Conservation (phyloP, 2,329 filamentous ascomycete genomes). For the Venturia asperata region DNA sequence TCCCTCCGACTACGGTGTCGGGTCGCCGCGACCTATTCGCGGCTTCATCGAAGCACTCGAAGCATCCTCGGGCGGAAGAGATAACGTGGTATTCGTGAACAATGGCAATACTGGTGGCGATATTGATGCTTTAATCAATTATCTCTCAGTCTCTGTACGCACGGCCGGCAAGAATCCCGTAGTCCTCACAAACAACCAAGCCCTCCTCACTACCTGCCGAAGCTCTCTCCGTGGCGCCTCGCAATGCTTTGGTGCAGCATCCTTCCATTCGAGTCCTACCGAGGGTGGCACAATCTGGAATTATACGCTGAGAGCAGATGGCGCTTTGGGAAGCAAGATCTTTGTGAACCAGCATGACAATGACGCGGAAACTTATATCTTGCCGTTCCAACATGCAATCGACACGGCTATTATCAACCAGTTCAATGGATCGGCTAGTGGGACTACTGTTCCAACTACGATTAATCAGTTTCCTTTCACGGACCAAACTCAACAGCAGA, state of each 20-base stretch:
- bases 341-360: constrained; percentile 59
- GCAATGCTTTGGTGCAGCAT: constrained; percentile 55
- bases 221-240: constrained; percentile 34
- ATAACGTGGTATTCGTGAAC: constrained; percentile 72
- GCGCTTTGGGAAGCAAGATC: constrained; percentile 56
- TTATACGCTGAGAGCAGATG: constrained; percentile 75
- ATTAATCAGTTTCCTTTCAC: constrained; percentile 70
- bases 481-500: constrained; percentile 59
- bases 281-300: constrained; percentile 68
- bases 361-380: constrained; percentile 66
- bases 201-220: constrained; percentile 56
- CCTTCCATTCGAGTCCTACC: constrained; percentile 67
- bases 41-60: constrained; percentile 58
- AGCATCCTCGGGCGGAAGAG: constrained; percentile 50
- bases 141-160: constrained; percentile 52
- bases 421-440: constrained; percentile 27
- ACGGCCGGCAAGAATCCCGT: constrained; percentile 50
- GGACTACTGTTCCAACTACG: constrained; percentile 43
- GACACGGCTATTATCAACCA: constrained; percentile 63
- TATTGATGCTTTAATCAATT: constrained; percentile 63
- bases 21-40: constrained; percentile 52
- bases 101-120: constrained; percentile 60
- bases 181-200: constrained; percentile 48
- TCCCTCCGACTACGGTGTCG: constrained; percentile 68
- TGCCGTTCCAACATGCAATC: constrained; percentile 73